Base-by-base conservation (phyloP, 345 rosid species). In the Ricinus communis region DNA sequence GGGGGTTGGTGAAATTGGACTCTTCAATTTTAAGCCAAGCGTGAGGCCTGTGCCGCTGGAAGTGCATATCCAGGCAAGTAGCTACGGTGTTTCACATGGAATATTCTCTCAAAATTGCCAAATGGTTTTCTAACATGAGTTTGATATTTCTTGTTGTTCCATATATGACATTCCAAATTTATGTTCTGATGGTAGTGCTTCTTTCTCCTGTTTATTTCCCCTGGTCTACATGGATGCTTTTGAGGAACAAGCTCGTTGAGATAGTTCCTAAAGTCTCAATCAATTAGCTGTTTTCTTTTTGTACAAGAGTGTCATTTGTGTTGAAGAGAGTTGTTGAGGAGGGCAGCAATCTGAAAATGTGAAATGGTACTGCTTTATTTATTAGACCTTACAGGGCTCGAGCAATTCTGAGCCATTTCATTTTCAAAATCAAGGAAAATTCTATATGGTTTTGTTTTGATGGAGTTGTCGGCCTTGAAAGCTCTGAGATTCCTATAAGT, bases 31-130 rank as follows among this genome's bases (percentile, higher is more conserved):
- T 78, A 94, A 94, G 83, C 98, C 97, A 70, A 94, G 98, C 82
- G 98, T 94, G 75, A 86, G 98, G 80, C 98, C 98, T 72, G 98
- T 91, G 50, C 98, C 98, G 22, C 95, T 94, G 72, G 97, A 91
- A 87, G 97, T 94, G 76, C 98, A 94, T 81, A 91, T 94, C 80
- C 98, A 94, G 95, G 98, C 74, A 84, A 90, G 87, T 79, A 66
- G 65, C 69, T 80, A 63, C 69, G 3, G 18, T 78, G 38, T 68
- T 78, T 78, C 66, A 13, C 21, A 19, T 36, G 30, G 30, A 31
- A 27, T 57, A 45, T 58, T 15, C 31, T 66, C 41, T 38, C 31
- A 16, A 40, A 21, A 14, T 19, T 43, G 1, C 45, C 40, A 61
- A 22, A 8, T 36, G 49, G 21, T 8, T 15, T 22, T 41, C 13